Evolutionary conservation across 2,329 filamentous ascomycete species (phyloP).

Genomic region (Epichloe gansuensis): DNA sequence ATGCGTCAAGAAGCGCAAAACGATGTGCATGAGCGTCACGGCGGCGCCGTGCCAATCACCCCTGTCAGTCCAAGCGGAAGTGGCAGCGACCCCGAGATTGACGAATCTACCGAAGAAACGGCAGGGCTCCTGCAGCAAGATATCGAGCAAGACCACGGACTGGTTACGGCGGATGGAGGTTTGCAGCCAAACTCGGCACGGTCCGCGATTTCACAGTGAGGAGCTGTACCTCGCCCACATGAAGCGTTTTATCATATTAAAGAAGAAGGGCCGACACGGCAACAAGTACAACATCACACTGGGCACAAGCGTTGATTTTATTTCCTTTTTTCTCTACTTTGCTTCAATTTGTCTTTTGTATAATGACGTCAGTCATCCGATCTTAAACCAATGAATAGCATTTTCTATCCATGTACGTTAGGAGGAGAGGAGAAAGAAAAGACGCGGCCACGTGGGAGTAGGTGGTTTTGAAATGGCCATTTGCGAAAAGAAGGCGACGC

Average conservation of each 20-base stretch:
- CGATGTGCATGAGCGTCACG: slow-evolving; percentile 33
- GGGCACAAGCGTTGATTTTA: slow-evolving; percentile 6
- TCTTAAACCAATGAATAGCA: neutral
- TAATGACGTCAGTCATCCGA: neutral
- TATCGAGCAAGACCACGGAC: slow-evolving; percentile 22
- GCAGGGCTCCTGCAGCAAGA: slow-evolving; percentile 32
- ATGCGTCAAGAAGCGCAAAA: slow-evolving; percentile 68
- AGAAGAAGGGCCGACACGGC: neutral
- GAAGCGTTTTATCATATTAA: neutral
- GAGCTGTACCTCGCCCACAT: neutral
- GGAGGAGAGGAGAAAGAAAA: neutral
- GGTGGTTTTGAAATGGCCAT: neutral
- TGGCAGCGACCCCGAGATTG: slow-evolving; percentile 30
- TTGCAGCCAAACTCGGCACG: slow-evolving; percentile 13
- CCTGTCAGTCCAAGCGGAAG: slow-evolving; percentile 26
- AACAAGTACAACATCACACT: neutral
- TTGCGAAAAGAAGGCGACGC: neutral
- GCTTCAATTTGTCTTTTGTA: slow-evolving; percentile 4
- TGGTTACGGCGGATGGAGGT: slow-evolving; percentile 29
- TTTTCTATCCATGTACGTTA: neutral
- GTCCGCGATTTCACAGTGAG: neutral
- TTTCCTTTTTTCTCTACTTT: slow-evolving; percentile 6
- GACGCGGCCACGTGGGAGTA: neutral
- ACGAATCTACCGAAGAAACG: slow-evolving; percentile 31
- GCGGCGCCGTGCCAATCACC: slow-evolving; percentile 19